phyloP scores from a whole-genome alignment of 371 early-diverging fungal species.

The Lichtheimia hyalospora region DNA sequence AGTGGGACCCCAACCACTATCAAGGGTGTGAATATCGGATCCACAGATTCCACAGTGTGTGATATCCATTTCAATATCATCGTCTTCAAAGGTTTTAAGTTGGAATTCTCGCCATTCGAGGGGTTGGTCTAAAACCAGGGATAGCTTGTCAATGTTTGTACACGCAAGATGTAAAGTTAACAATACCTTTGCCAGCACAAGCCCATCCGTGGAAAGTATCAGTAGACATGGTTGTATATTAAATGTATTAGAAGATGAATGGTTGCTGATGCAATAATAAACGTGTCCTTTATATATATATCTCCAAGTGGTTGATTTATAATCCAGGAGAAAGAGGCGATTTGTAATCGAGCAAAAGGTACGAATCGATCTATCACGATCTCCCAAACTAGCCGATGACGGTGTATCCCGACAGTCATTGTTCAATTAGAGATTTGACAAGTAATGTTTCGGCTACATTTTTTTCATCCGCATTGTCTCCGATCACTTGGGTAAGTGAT shows the following conservation, averaged over 20 bases:
- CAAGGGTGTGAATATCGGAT: constrained; percentile 57
- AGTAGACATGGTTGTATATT: no score
- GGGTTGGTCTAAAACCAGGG: constrained; percentile 13
- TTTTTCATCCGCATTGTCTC: background rate
- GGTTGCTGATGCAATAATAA: no score
- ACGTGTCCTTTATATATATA: no score
- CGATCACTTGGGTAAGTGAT: no score
- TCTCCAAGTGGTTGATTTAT: no score
- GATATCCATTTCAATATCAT: constrained; percentile 61
- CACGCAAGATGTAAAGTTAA: background rate
- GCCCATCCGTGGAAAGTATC: constrained; percentile 34
- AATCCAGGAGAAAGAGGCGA: no score
- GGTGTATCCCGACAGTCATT: no score
- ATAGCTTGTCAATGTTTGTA: background rate
- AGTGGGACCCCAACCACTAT: constrained; percentile 16
- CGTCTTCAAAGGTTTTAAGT: constrained; percentile 34
- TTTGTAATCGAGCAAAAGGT: no score
- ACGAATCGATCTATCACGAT: no score
- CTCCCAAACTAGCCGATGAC: no score
- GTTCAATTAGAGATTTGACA: background rate
- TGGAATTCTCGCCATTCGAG: constrained; percentile 17
- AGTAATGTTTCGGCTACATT: constrained; percentile 1
- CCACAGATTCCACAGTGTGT: constrained; percentile 53
- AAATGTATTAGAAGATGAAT: no score
- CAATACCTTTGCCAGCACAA: constrained; percentile 19